Conservation (phyloP, 352 stramenopile species). For the Phytophthora pistaciae region DNA sequence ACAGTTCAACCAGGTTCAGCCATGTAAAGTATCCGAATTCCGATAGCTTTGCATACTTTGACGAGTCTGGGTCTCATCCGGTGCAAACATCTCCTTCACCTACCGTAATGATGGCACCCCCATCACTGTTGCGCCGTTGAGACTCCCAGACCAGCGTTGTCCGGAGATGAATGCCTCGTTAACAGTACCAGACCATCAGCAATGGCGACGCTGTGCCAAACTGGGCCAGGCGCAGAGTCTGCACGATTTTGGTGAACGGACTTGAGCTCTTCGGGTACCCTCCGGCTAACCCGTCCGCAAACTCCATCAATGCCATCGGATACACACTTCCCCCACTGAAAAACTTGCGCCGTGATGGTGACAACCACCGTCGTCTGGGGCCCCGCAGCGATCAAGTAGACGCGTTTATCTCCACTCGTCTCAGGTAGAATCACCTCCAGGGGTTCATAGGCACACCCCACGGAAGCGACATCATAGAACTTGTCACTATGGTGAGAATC, state of each 20-base stretch:
- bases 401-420: background rate
- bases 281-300: constrained; percentile 39
- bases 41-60: no score
- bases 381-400: constrained; percentile 46
- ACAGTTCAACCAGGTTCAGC: no score
- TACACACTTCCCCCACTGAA: constrained; percentile 49
- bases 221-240: constrained; percentile 2
- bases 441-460: constrained; percentile 27
- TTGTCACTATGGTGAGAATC: constrained; percentile 10
- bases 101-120: background rate
- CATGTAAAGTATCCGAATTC: no score
- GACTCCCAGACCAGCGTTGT: background rate
- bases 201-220: constrained; percentile 57
- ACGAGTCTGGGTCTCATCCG: no score
- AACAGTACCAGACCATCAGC: constrained; percentile 58
- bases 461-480: constrained; percentile 11
- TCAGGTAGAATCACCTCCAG: constrained; percentile 14
- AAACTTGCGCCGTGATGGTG: constrained; percentile 33
- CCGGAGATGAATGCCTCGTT: constrained; percentile 19
- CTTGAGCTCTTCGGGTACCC: constrained; percentile 34
- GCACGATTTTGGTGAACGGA: background rate
- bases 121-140: background rate
- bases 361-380: constrained; percentile 39
- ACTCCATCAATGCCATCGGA: constrained; percentile 40
- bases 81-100: no score